Evolutionary conservation across 2,329 filamentous ascomycete species (phyloP).

Genomic region (Coniella vitis): DNA sequence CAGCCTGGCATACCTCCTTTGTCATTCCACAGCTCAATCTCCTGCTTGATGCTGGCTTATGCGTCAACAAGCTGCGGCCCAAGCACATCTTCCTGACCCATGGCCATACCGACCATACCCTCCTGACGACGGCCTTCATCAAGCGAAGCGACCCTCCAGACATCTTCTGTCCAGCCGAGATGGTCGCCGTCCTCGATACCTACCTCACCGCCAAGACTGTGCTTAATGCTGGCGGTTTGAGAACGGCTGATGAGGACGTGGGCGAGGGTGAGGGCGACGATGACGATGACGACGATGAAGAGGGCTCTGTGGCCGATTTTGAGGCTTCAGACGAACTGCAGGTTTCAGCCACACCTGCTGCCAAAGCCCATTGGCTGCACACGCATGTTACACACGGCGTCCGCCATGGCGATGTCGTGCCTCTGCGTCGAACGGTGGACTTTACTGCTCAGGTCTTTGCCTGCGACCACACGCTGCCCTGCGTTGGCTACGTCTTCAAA

Average conservation of each 20-base stretch:
- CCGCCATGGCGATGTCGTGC: constrained; percentile 27
- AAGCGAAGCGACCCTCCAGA: constrained; percentile 39
- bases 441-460: constrained; percentile 36
- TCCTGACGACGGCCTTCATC: constrained; percentile 36
- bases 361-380: constrained; percentile 21
- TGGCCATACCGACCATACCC: constrained; percentile 41
- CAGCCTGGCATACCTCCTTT: constrained; percentile 46
- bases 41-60: constrained; percentile 41
- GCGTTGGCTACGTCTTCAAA: constrained; percentile 40
- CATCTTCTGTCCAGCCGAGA: constrained; percentile 36
- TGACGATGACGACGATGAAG: constrained; percentile 14
- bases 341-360: not conserved
- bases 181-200: constrained; percentile 31
- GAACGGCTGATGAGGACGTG: constrained; percentile 21
- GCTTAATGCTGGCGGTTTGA: constrained; percentile 34
- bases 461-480: constrained; percentile 42
- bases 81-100: constrained; percentile 45
- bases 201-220: constrained; percentile 34
- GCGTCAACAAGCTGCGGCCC: constrained; percentile 37
- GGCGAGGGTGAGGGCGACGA: constrained; percentile 19
- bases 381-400: constrained; percentile 36
- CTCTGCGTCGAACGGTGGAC: constrained; percentile 28
- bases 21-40: constrained; percentile 43
- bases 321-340: constrained; percentile 7
- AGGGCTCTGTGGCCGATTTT: constrained; percentile 13